Evolutionary conservation across 1,139 yeast species (phyloP).

Genomic region (Yamadazyma dendronema): DNA sequence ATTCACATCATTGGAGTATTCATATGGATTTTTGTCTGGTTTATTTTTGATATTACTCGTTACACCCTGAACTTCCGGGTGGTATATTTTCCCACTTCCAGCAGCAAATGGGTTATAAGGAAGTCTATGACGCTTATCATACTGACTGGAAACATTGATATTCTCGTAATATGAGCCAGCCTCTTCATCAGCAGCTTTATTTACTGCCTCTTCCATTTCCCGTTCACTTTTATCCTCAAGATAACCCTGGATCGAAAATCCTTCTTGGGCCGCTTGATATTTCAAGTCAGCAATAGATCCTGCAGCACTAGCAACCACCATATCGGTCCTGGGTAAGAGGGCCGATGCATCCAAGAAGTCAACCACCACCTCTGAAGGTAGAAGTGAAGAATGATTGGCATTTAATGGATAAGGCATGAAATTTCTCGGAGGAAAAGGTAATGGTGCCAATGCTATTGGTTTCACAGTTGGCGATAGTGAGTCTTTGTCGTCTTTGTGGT

Average conservation of each 20-base stretch:
- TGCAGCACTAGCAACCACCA: conserved; percentile 52
- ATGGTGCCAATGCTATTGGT: conserved; percentile 37
- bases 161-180: conserved; percentile 8
- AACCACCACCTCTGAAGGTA: conserved; percentile 38
- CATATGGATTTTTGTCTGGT: conserved; percentile 1
- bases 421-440: conserved; percentile 49
- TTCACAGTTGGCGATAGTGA: neutral
- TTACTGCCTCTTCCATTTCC: conserved; percentile 8
- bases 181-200: conserved; percentile 8
- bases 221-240: conserved; percentile 7
- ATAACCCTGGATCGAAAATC: conserved; percentile 23
- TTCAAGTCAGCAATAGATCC: conserved; percentile 42
- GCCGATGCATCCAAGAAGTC: conserved; percentile 39
- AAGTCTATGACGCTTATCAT: conserved; percentile 3
- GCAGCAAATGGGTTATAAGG: conserved; percentile 6
- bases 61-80: conserved; percentile 6
- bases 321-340: conserved; percentile 40
- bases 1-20: conserved; percentile 3
- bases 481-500: neutral
- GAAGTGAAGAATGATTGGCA: conserved; percentile 34
- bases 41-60: conserved; percentile 15
- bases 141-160: conserved; percentile 5
- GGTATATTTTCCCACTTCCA: conserved; percentile 5
- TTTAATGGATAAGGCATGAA: conserved; percentile 49
- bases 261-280: conserved; percentile 34